Base-by-base conservation (phyloP, 176 grass and related monocot species). In the Eragrostis curvula region DNA sequence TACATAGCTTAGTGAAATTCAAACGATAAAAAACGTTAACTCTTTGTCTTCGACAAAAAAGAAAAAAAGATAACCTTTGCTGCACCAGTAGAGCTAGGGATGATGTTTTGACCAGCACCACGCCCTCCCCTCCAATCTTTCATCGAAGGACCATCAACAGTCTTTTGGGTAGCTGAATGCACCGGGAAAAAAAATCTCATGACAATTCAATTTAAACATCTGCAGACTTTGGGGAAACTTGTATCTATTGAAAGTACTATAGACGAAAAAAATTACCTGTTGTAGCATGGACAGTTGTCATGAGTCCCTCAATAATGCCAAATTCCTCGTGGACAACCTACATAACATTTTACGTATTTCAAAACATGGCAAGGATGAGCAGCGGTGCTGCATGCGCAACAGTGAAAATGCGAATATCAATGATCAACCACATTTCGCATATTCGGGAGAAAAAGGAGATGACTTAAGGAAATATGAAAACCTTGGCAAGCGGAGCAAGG, bases 311-410 rank as follows among this genome's bases (percentile, higher is more conserved):
- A 53, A 93, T 59, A 66, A 98, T 98, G 67, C 96, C 96, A 80
- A 98, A 98, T 88, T 95, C 96, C 83, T 95, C 96, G 56, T 98
- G 92, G 18, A 98, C 96, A 78, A 98, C 96, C 96, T 98, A 75
- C 90, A 86, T 15, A 73, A 49, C 12, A 48, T 44, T 43, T 28
- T 70, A 6, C 56, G 66, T 21, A 47, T n/a, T 64, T 68, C n/a
- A n/a, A 23, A 81, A 68, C 52, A 30, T 83, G 70, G 65, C 46
- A 21, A 55, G 4, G 52, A 55, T 55, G 52, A 8, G 18, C 17
- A 55, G 52, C 21, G 52, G 52, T 21, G 18, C 52, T 20, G 5
- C 17, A 55, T 55, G 52, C 44, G 56, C 59, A 20, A 77, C 12
- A n/a, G 17, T n/a, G 71, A 13, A 60, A 85, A 65, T 45, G 15